Evolutionary conservation across 305 asterid genomes (phyloP).

Genomic region (Solanum hybrid): DNA sequence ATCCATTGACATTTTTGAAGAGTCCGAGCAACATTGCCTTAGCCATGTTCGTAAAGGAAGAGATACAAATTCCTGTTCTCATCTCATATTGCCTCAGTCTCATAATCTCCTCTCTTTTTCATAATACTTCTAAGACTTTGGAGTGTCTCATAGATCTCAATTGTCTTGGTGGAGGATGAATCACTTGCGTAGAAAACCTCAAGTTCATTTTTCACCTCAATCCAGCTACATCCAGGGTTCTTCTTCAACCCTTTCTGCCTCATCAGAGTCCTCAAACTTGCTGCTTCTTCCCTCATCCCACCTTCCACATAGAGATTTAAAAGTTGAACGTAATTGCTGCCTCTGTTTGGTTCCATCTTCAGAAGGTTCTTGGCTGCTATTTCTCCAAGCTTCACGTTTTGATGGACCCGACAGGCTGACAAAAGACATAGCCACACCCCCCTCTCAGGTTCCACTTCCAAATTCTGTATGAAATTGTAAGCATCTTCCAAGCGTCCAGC

Average conservation of each 20-base stretch:
- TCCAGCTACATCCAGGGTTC: conserved; percentile 85
- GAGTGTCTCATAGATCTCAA: conserved; percentile 39
- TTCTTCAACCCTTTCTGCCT: conserved; percentile 55
- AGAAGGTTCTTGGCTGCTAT: conserved; percentile 52
- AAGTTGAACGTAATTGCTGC: conserved; percentile 53
- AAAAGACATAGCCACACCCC: conserved; percentile 65
- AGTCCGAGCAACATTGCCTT: background rate
- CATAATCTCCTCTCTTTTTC: conserved; percentile 23
- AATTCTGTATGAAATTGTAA: conserved; percentile 37
- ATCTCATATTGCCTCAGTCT: conserved; percentile 12
- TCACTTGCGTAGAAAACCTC: conserved; percentile 69
- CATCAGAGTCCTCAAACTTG: conserved; percentile 55
- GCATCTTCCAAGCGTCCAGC: conserved; percentile 52
- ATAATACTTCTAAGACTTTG: conserved; percentile 32
- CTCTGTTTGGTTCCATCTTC: conserved; percentile 41
- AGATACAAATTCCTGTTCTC: background rate
- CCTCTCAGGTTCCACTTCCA: conserved; percentile 36
- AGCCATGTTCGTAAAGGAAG: background rate
- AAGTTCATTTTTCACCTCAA: conserved; percentile 49
- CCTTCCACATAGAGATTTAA: conserved; percentile 57
- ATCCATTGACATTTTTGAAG: background rate
- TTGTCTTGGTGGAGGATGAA: conserved; percentile 33
- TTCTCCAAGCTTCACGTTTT: conserved; percentile 53
- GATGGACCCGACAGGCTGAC: conserved; percentile 69
- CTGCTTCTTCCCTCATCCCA: conserved; percentile 64